Base-by-base conservation (phyloP, 441 rosid genomes). In the Iberis amara region DNA sequence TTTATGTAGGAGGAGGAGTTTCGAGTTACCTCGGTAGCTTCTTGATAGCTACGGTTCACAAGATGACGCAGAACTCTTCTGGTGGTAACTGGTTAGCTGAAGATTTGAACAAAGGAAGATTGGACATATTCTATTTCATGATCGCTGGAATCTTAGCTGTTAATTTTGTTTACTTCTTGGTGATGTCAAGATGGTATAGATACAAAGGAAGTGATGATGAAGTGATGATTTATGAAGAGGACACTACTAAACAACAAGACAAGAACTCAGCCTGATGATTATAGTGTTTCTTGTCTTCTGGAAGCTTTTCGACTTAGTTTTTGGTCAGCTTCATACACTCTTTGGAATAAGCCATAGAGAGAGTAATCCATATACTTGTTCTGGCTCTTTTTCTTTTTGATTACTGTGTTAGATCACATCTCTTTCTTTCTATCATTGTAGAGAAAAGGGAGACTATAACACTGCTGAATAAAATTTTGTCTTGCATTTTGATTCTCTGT, bases 91-190 rank as follows among this genome's bases (percentile, higher is more conserved):
- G 96, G 96, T 55, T 86, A 30, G 50, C 89, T 1, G 89, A 86
- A 61, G 87, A 86, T 68, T 73, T 86, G 24, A 86, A 86, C 76
- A 73, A 78, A 60, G 96, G 89, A 44, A 81, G 79, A 68, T 26
- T 86, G 44, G 92, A 80, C 69, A 70, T 66, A 54, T 83, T 30
- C 62, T 83, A 83, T 38, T 86, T 76, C 66, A 36, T 81, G 75
- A 59, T 83, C 59, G 79, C 83, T 47, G 84, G 55, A 11, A 64
- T 83, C 60, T 79, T 74, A 11, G 48, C 57, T 2, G 45, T 86
- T n/a, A 75, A 86, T 53, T 74, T 79, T 18, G 76, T 65, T 6
- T 86, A 78, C 57, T 83, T 86, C 66, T 60, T 80, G 42, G 23
- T 71, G 5, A 71, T 80, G 35, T 54, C 92, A 11, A 78, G 54